Conservation (phyloP, 2,329 filamentous ascomycete species). For the Malbranchea zuffiana region DNA sequence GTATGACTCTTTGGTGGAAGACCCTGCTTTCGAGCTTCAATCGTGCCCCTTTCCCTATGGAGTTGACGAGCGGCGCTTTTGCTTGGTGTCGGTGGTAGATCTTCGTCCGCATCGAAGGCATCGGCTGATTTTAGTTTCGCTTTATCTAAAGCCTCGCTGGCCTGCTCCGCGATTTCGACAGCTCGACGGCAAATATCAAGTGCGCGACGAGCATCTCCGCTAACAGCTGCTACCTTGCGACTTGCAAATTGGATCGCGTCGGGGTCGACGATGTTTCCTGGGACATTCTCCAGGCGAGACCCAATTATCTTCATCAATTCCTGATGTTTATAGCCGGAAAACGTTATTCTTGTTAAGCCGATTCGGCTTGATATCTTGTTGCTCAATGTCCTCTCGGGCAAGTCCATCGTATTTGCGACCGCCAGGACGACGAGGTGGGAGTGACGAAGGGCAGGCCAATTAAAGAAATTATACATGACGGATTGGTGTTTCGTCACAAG, state of each 20-base stretch:
- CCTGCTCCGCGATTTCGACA: slow-evolving; percentile 84
- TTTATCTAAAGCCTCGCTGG: slow-evolving; percentile 37
- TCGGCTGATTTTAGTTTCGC: slow-evolving; percentile 6
- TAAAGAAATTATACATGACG: slow-evolving; percentile 99
- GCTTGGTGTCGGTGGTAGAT: slow-evolving; percentile 35
- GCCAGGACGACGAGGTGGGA: slow-evolving; percentile 90
- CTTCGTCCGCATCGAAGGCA: slow-evolving; percentile 10
- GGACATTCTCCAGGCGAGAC: slow-evolving; percentile 79
- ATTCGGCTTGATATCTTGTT: slow-evolving; percentile 96
- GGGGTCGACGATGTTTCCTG: slow-evolving; percentile 77
- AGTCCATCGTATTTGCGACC: slow-evolving; percentile 97
- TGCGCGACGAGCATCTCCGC: slow-evolving; percentile 81
- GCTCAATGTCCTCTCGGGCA: slow-evolving; percentile 87
- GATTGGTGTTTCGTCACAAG: slow-evolving; percentile 95
- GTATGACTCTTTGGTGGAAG: slow-evolving; percentile 10
- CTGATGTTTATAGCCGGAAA: slow-evolving; percentile 92
- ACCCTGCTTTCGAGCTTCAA: slow-evolving; percentile 16
- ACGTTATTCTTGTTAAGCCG: slow-evolving; percentile 86
- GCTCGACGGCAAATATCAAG: slow-evolving; percentile 91
- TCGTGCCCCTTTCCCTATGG: background rate
- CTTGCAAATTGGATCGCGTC: slow-evolving; percentile 95
- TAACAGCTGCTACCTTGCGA: slow-evolving; percentile 91
- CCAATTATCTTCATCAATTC: slow-evolving; percentile 96
- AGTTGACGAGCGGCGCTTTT: slow-evolving; percentile 22
- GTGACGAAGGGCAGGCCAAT: slow-evolving; percentile 88